Evolutionary conservation across 441 rosid species (phyloP).

Genomic region (Mallotus repandus): DNA sequence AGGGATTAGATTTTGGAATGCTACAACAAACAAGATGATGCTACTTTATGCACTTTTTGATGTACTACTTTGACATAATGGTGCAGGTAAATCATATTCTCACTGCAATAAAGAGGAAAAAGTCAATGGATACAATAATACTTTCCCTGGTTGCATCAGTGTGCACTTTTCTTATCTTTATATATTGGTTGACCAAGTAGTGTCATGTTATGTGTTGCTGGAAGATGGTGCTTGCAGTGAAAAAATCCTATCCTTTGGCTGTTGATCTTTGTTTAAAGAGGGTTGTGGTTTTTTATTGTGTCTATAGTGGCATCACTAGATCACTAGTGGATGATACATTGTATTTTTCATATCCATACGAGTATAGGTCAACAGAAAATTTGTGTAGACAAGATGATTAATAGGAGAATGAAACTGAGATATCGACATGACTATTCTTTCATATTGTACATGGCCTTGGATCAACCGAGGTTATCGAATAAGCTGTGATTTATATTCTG

Average conservation of each 20-base stretch:
- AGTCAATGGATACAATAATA: constrained; percentile 89
- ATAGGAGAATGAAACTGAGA: constrained; percentile 11
- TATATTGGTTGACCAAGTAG: constrained; percentile 92
- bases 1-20: constrained; percentile 1
- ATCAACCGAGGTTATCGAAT: constrained; percentile 14
- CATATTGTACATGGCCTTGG: neutral
- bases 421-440: neutral
- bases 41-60: constrained; percentile 1
- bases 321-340: constrained; percentile 18
- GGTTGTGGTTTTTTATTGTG: constrained; percentile 21
- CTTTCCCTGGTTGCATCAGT: constrained; percentile 93
- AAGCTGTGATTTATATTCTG: neutral
- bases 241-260: constrained; percentile 4
- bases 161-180: constrained; percentile 87
- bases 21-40: neutral
- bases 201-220: constrained; percentile 14
- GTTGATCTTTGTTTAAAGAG: constrained; percentile 16
- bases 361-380: constrained; percentile 17
- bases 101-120: constrained; percentile 84
- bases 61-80: constrained; percentile 13
- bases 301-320: constrained; percentile 18
- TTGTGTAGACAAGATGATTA: constrained; percentile 20
- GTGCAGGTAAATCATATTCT: constrained; percentile 83
- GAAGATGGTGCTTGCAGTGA: constrained; percentile 16
- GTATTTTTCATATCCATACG: constrained; percentile 22